phyloP scores from a whole-genome alignment of 805 yeast genomes.

The Maudiozyma pseudohumilis region DNA sequence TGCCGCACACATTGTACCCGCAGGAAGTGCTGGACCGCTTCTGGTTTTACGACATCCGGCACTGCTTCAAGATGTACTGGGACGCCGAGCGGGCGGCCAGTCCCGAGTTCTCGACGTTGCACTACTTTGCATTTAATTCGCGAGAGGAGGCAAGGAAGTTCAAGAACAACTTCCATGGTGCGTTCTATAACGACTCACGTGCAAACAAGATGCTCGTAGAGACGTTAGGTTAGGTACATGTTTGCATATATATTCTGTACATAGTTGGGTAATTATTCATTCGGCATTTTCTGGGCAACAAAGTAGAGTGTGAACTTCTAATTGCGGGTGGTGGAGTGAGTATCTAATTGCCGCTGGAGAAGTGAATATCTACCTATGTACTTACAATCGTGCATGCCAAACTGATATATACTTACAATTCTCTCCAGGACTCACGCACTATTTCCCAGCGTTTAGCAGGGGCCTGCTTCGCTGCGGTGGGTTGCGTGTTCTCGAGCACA shows the following conservation, averaged over 20 bases:
- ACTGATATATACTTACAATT: too few relatives aligned
- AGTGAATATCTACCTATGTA: constrained; percentile 3
- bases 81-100: constrained; percentile 13
- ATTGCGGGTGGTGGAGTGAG: background rate
- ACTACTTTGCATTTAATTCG: constrained; percentile 33
- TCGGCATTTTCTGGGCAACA: too few relatives aligned
- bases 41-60: constrained; percentile 26
- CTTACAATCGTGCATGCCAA: too few relatives aligned
- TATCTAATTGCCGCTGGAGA: too few relatives aligned
- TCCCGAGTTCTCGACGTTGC: constrained; percentile 13
- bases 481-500: constrained; percentile 42
- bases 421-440: constrained; percentile 63
- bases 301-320: too few relatives aligned
- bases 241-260: too few relatives aligned
- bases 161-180: constrained; percentile 44
- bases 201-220: constrained; percentile 17
- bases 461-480: background rate
- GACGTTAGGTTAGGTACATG: constrained; percentile 9
- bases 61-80: constrained; percentile 22
- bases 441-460: constrained; percentile 40
- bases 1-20: constrained; percentile 16
- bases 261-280: too few relatives aligned
- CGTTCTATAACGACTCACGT: constrained; percentile 10
- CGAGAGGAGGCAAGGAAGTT: constrained; percentile 40
- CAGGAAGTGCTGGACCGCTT: constrained; percentile 13